Conservation (phyloP, 1,284 basidiomycete species). For the Melampsora larici-populina region DNA sequence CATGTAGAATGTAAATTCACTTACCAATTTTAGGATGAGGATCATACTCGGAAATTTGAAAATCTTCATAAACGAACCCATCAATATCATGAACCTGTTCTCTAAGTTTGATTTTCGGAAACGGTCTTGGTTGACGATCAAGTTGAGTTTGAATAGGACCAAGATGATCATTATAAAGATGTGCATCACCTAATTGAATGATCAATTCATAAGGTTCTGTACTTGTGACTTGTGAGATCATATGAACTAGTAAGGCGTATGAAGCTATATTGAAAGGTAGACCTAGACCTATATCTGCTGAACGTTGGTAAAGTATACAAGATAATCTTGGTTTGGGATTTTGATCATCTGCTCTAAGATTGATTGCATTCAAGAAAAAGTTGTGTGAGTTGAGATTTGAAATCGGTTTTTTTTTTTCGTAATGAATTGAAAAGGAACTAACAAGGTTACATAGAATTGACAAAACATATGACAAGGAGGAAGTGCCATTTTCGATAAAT, state of each 20-base stretch:
- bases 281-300: slow-evolving; percentile 91
- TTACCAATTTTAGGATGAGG: slow-evolving; percentile 71
- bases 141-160: slow-evolving; percentile 80
- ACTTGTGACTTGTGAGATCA: slow-evolving; percentile 86
- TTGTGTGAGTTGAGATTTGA: too few species aligned
- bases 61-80: slow-evolving; percentile 74
- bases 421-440: slow-evolving; percentile 58
- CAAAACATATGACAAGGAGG: slow-evolving; percentile 98
- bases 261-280: slow-evolving; percentile 99
- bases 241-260: slow-evolving; percentile 91
- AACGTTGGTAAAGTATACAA: slow-evolving; percentile 97
- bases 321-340: slow-evolving; percentile 65
- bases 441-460: slow-evolving; percentile 94
- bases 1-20: background rate
- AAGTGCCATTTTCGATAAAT: slow-evolving; percentile 88
- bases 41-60: slow-evolving; percentile 80
- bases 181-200: slow-evolving; percentile 92
- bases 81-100: slow-evolving; percentile 72
- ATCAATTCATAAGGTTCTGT: slow-evolving; percentile 83
- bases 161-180: slow-evolving; percentile 91
- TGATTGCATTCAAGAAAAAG: too few species aligned
- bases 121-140: slow-evolving; percentile 70
- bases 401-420: too few species aligned
- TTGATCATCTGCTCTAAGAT: slow-evolving; percentile 45
- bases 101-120: slow-evolving; percentile 73